Evolutionary conservation across 164 flowering plant species (phyloP).

Genomic region (Buxus sempervirens): DNA sequence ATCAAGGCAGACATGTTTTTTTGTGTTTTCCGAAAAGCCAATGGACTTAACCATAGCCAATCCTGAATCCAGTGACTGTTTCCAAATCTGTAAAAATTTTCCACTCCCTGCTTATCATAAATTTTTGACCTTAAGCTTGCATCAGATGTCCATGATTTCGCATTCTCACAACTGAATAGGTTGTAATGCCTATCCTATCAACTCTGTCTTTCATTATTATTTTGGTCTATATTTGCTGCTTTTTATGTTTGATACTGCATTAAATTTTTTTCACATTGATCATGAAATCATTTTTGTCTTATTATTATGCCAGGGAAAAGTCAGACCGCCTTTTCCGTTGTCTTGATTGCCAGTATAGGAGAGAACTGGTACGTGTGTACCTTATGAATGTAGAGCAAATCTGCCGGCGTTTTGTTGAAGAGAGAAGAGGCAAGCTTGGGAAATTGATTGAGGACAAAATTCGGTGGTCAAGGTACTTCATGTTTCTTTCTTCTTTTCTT

Average conservation of each 20-base stretch:
- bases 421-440: slow-evolving; percentile 76
- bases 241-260: not conserved
- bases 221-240: not conserved
- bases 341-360: slow-evolving; percentile 87
- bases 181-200: too few relatives aligned
- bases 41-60: too few relatives aligned
- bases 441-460: slow-evolving; percentile 80
- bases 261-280: not conserved
- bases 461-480: slow-evolving; percentile 79
- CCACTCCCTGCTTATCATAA: too few relatives aligned
- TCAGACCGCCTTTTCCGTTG: slow-evolving; percentile 87
- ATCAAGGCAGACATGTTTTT: too few relatives aligned
- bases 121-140: too few relatives aligned
- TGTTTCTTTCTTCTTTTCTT: slow-evolving; percentile 2
- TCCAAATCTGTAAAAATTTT: too few relatives aligned
- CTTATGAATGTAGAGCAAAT: slow-evolving; percentile 85
- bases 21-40: too few relatives aligned
- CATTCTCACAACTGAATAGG: not conserved
- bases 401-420: slow-evolving; percentile 86
- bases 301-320: slow-evolving; percentile 63
- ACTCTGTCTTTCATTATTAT: not conserved
- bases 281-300: not conserved
- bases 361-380: slow-evolving; percentile 94
- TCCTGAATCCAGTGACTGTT: too few relatives aligned
- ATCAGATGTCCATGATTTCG: not conserved